Evolutionary conservation across 345 rosid species (phyloP), one percentile per base, ranked within the genome.

Genomic region (Orychophragmus violaceus): DNA sequence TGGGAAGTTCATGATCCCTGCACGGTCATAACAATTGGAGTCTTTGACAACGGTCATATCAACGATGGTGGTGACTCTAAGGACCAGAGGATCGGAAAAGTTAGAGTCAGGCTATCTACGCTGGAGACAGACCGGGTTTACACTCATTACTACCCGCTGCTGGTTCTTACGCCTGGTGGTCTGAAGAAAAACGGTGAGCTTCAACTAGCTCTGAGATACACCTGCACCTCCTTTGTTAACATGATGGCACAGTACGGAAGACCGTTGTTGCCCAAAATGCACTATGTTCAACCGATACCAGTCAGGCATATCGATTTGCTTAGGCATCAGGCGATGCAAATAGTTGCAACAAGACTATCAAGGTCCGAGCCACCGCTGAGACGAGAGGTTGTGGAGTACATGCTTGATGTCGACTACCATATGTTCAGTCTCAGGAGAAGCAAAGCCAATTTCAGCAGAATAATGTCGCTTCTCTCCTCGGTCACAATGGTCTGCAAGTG

Each of bases 261-360:
- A 57, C 97, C 97, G 35, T 70, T 95, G 80, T 84, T 95, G n/a
- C 99, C 99, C 21, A 95, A 87, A 79, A 87, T 95, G 97, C 99
- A 91, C 68, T 95, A 95, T 29, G 62, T 80, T 6, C 82, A 85
- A 49, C 97, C 97, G 7, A 85, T 95, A 67, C 84, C 99, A 7
- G 84, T 87, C 9, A 76, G 76, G 60, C 76, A 84, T 80, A 83
- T 89, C 12, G 94, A 95, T 49, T 62, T 69, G 82, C 85, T 95
- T 16, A 87, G 99, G 55, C 83, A 81, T 79, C 95, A 88, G 61
- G 99, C 99, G 18, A 87, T 83, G 85, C 82, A 80, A 74, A 91
- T 91, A 52, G 97, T 95, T 33, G 89, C 95, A 2, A 71, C 73
- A 42, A 86, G 99, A 72, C 80, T 95, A 30, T 68, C 81, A 57